Conservation (phyloP, 108 stramenopile species). For the Fragilariopsis cylindrus region DNA sequence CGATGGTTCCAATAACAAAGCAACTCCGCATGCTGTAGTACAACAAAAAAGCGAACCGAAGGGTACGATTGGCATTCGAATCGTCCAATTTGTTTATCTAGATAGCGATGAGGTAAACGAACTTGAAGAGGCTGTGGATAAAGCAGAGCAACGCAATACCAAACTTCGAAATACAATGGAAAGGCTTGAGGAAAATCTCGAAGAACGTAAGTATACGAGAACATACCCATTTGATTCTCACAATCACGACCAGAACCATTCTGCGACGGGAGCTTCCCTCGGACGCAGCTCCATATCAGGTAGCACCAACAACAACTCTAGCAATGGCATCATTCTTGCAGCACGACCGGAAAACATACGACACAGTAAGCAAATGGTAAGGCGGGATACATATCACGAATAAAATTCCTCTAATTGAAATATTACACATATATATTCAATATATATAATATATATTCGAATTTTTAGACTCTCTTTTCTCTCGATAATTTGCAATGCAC, state of each 20-base stretch:
- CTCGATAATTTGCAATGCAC: too few species aligned
- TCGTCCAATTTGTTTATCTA: slow-evolving; percentile 8
- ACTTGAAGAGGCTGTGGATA: slow-evolving; percentile 19
- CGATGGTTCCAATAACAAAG: too few species aligned
- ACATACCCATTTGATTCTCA: background rate
- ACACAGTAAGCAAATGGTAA: too few species aligned
- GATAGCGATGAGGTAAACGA: slow-evolving; percentile 23
- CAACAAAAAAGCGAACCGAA: slow-evolving; percentile 1
- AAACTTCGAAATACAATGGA: slow-evolving; percentile 21
- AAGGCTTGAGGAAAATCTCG: slow-evolving; percentile 35
- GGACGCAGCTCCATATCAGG: background rate
- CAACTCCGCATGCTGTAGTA: background rate
- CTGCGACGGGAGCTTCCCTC: too few species aligned
- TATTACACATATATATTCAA: too few species aligned
- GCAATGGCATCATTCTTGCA: background rate
- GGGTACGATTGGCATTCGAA: slow-evolving; percentile 30
- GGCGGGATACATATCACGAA: too few species aligned
- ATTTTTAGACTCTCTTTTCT: too few species aligned
- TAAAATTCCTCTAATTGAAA: too few species aligned
- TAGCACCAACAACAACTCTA: background rate
- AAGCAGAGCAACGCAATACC: slow-evolving; percentile 22
- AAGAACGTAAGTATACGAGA: slow-evolving; percentile 22
- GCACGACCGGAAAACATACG: background rate
- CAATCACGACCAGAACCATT: background rate
- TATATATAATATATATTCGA: too few species aligned